Evolutionary conservation across 2,329 filamentous ascomycete species (phyloP), one percentile per base, ranked within the genome.

Genomic region (Beauveria sp.): DNA sequence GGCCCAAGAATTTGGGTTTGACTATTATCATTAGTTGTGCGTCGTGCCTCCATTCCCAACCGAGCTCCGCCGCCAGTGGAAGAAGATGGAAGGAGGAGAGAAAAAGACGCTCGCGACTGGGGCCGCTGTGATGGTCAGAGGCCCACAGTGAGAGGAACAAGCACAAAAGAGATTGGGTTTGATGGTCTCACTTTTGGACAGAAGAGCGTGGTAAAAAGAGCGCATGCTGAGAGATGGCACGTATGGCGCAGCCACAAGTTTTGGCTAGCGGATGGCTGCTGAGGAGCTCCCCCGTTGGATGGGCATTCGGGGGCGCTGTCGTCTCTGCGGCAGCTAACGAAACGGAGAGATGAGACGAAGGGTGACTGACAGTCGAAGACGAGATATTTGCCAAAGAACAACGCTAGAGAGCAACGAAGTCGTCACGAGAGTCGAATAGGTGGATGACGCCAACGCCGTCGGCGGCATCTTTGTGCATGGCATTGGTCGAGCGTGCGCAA

Each of bases 401-500:
- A 59, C 47, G 26, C 56, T 26, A 46, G 40, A 47, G 44, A 41
- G 56, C 28, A 55, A 44, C 34, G 37, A 61, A 56, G 44, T 48
- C 9, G 54, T 61, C 59, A 60, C 58, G 50, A 54, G 50, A 47
- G 41, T 24, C 18, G 28, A 14, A 22, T 2, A 34, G 14, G n/a
- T 24, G 37, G 24, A n/a, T 41, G 14, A 40, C 8, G 41, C 50
- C 57, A 48, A 54, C 43, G 30, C 41, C 10, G 26, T 24, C 57
- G 58, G 46, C 59, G 53, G 34, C 46, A 40, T 16, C 9, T 43
- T 24, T 43, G 55, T 57, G 54, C 54, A 54, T 57, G 56, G 40
- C 53, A 61, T 57, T 61, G 60, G 60, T 40, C 41, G 60, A 61
- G 53, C 59, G 44, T 50, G 24, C 24, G 22, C 46, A 50, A 28